A percentile compares a stretch with the other conserved stretches of the same genome.
phyloP scores from a whole-genome alignment of 169 alveolate species.

The Plasmodium relictum region DNA sequence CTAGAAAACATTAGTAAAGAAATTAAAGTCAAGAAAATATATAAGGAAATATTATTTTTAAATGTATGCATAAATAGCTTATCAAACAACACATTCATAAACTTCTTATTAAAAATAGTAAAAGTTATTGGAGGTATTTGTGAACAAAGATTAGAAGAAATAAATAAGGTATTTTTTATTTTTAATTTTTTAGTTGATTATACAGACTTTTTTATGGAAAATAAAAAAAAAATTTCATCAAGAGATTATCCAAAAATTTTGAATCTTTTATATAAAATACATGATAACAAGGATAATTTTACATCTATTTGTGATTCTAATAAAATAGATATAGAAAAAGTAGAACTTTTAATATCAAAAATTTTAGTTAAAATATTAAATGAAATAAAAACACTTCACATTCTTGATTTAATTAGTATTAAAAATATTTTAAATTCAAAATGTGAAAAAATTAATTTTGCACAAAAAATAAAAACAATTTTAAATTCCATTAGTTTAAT shows the following conservation, averaged over 20 bases:
- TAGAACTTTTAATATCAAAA: constrained; percentile 2
- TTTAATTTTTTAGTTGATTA: constrained; percentile 30
- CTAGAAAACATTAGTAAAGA: constrained; percentile 25
- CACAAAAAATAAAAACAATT: constrained; percentile 18
- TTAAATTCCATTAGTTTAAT: constrained; percentile 22
- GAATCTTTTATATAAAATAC: constrained; percentile 30
- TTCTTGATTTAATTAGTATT: constrained; percentile 28
- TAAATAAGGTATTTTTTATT: constrained; percentile 28
- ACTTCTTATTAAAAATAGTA: constrained; percentile 17
- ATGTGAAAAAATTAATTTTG: neutral
- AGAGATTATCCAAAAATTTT: constrained; percentile 74
- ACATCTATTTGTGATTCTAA: neutral
- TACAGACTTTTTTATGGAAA: constrained; percentile 44
- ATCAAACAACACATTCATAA: constrained; percentile 43
- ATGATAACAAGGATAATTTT: neutral
- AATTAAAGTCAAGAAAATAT: constrained; percentile 29
- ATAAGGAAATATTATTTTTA: constrained; percentile 31
- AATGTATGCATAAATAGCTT: constrained; percentile 68
- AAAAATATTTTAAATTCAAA: constrained; percentile 21
- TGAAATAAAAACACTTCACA: constrained; percentile 28
- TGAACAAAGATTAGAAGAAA: neutral
- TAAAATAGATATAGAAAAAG: neutral
- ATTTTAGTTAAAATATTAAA: constrained; percentile 11
- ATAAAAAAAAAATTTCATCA: constrained; percentile 39
- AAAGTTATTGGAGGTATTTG: neutral